Percentiles rank a stretch among this genome's conserved stretches.
Conservation (phyloP, 108 stramenopile genomes). For the Fistulifera pelliculosa region DNA sequence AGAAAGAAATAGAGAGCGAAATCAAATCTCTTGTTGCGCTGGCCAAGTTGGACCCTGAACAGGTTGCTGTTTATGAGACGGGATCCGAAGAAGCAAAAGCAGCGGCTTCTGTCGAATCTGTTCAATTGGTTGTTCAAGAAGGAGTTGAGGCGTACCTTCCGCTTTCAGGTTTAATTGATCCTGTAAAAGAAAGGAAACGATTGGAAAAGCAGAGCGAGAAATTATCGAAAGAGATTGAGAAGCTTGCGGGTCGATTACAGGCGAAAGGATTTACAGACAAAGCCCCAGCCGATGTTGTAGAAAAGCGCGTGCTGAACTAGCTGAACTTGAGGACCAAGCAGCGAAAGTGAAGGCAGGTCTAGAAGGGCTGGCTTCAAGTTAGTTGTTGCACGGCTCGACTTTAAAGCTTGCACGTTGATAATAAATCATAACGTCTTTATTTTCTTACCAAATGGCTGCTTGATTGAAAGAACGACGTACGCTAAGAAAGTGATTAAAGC, state of each 20-base stretch:
- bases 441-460: too few relatives aligned
- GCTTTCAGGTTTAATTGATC: constrained; percentile 76
- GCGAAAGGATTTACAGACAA: constrained; percentile 83
- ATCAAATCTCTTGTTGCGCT: constrained; percentile 67
- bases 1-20: constrained; percentile 54
- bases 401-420: too few relatives aligned
- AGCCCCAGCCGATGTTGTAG: constrained; percentile 75
- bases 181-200: constrained; percentile 71
- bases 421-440: too few relatives aligned
- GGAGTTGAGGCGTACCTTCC: constrained; percentile 83
- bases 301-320: constrained; percentile 72
- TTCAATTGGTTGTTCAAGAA: constrained; percentile 77
- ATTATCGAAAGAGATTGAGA: constrained; percentile 65
- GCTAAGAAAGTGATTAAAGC: too few relatives aligned
- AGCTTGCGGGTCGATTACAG: constrained; percentile 61
- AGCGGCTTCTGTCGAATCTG: constrained; percentile 39
- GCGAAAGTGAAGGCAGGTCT: constrained; percentile 48
- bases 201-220: constrained; percentile 77
- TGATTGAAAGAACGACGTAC: too few relatives aligned
- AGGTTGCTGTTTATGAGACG: constrained; percentile 44
- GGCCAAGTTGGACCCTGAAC: constrained; percentile 73
- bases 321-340: constrained; percentile 78
- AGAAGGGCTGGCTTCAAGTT: constrained; percentile 10
- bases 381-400: too few relatives aligned
- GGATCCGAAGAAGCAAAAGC: constrained; percentile 64